Evolutionary conservation across 306 rosid species (phyloP), one percentile per base, ranked within the genome.

Genomic region (Morella rubra): DNA sequence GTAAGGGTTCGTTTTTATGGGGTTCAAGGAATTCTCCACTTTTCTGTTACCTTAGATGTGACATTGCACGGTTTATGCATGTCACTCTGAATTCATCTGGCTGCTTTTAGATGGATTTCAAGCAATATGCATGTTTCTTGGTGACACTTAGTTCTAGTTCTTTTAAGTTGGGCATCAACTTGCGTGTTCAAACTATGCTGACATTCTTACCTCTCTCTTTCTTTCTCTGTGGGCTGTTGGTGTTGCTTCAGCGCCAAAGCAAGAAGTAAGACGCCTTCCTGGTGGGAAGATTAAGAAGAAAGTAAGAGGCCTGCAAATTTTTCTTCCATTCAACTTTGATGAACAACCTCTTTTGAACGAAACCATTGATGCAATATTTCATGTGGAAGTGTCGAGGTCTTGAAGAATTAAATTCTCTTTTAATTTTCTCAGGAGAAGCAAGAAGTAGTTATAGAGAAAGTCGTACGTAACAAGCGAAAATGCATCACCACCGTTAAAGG

Each of bases 271-370:
- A 77, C 98, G 98, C 70, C 98, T 96, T 80, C 99, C 99, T 68
- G 99, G 99, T 75, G 98, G 99, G 73, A 96, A 96, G 96, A 87
- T 93, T 78, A 96, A 96, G 98, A 96, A 96, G 79, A 96, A 92
- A 87, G 99, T 86, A 74, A 60, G 84, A n/a, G 67, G 19, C 20
- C 50, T 56, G 46, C 50, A 44, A 55, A 20, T 54, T 14, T 64
- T 69, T 66, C 2, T 14, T 52, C 7, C 41, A 37, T 54, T 81
- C 15, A 27, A 46, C 50, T 69, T 11, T 46, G 24, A 50, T 12
- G 27, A 56, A 47, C 51, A 46, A 69, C 11, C 54, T 40, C n/a
- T 51, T 60, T 71, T 12, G 15, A 61, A 45, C 49, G 72, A 32
- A 70, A 73, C 46, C 41, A 11, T 51, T 42, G 49, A 7, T 3